Evolutionary conservation across 768 basidiomycete genomes (phyloP).

Genomic region (Russula lepida): DNA sequence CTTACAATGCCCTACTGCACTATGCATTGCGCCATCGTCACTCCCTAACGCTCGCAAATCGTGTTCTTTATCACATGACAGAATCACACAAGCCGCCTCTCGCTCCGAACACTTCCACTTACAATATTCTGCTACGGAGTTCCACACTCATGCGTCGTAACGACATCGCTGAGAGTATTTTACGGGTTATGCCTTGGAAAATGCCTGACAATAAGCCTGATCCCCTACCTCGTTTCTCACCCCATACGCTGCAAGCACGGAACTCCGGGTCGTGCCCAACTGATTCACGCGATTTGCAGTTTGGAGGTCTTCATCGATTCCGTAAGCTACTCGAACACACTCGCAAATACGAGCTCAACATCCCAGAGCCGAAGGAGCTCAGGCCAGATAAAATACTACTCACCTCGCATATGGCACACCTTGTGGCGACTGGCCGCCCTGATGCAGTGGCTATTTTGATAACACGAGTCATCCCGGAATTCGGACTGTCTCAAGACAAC

Average conservation of each 20-base stretch:
- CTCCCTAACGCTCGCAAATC: slow-evolving; percentile 39
- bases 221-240: background rate
- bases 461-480: slow-evolving; percentile 49
- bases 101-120: slow-evolving; percentile 41
- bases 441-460: slow-evolving; percentile 39
- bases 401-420: slow-evolving; percentile 43
- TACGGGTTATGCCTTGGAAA: slow-evolving; percentile 30
- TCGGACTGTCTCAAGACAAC: slow-evolving; percentile 24
- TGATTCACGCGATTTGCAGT: background rate
- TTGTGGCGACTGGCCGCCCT: slow-evolving; percentile 43
- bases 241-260: background rate
- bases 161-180: slow-evolving; percentile 34
- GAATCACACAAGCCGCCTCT: slow-evolving; percentile 34
- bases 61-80: slow-evolving; percentile 50
- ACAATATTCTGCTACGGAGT: slow-evolving; percentile 51
- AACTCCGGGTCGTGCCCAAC: background rate
- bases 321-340: background rate
- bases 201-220: slow-evolving; percentile 16
- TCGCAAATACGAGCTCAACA: slow-evolving; percentile 8
- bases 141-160: slow-evolving; percentile 42
- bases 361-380: slow-evolving; percentile 19
- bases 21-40: slow-evolving; percentile 57
- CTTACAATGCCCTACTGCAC: slow-evolving; percentile 56
- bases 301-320: background rate
- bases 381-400: slow-evolving; percentile 40